Base-by-base conservation (phyloP, 2,329 filamentous ascomycete genomes). In the Ophiostoma ulmi region DNA sequence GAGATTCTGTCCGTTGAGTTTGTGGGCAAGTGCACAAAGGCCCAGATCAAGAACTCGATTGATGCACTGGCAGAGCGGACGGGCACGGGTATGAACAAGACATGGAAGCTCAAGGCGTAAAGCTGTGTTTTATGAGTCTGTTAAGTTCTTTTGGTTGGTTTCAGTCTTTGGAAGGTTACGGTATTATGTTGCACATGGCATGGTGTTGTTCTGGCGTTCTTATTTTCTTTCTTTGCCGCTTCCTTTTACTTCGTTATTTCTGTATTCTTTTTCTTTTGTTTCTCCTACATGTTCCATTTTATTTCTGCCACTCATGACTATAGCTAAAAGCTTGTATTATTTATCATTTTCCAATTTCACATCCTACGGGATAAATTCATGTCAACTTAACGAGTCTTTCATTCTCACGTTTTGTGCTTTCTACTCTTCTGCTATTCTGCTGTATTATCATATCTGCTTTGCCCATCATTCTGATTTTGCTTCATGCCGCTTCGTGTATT, bases 1-100 rank as follows among this genome's bases (percentile, higher is more conserved):
- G 92, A 94, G 78, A 84, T 90, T 5, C 79, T 96, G 72, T 92
- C 93, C 79, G 89, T 90, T 77, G 84, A 87, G 74, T 93, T 94
- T 74, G 14, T 70, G 11, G 87, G 89, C 0, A 89, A 89, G 73
- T 85, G 89, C 65, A 87, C 89, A 1, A 92, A 90, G 75, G 86
- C 88, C 26, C 86, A 88, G 35, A 88, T 96, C 75, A 91, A 88
- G 76, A 86, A 88, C 69, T 94, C 91, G 0, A 80, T 95, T 26
- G 88, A 88, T 72, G 80, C 80, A 11, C 82, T 91, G 69, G 92
- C 92, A 84, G 72, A 84, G 83, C 76, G 90, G 84, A 74, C 86
- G 82, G 79, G 86, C 79, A 74, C 72, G 1, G 74, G 75, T 2
- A 69, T 73, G 17, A 89, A 89, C 74, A 91, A 91, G 81, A 84